A percentile compares a stretch with the other conserved stretches of the same genome.
Evolutionary conservation across 257 asterid species (phyloP).

Genomic region (Ajuga chamaepitys): DNA sequence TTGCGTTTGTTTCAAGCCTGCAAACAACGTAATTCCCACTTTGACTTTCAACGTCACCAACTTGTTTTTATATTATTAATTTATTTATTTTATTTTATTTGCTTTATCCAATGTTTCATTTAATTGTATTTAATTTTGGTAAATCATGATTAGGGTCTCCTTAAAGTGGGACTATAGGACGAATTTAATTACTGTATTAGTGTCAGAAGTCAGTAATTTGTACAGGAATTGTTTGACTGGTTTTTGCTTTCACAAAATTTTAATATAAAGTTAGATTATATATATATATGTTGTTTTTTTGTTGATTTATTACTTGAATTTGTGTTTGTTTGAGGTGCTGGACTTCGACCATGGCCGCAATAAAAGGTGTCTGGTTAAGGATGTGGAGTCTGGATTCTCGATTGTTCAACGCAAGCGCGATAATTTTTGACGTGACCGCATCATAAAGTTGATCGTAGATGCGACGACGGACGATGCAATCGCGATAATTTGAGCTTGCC

Average conservation of each 20-base stretch:
- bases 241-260: neutral
- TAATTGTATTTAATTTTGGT: neutral
- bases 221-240: constrained; percentile 22
- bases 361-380: no score
- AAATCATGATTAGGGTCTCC: constrained; percentile 23
- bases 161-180: constrained; percentile 20
- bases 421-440: no score
- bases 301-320: no score
- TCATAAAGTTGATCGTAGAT: no score
- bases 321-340: no score
- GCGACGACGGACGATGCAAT: no score
- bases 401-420: no score
- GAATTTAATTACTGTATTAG: neutral
- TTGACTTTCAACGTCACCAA: constrained; percentile 30
- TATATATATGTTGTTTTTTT: no score
- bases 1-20: constrained; percentile 34
- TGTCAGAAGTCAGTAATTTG: constrained; percentile 20
- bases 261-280: no score
- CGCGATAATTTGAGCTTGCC: no score
- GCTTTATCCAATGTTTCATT: neutral
- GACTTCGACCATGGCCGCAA: no score
- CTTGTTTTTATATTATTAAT: neutral
- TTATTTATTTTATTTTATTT: neutral
- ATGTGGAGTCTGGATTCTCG: no score
- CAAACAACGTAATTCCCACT: constrained; percentile 13